These are phyloP conservation scores for Adansonia digitata DNA, from an alignment of 345 rosid genomes.

Conservation along the genomic window DNA sequence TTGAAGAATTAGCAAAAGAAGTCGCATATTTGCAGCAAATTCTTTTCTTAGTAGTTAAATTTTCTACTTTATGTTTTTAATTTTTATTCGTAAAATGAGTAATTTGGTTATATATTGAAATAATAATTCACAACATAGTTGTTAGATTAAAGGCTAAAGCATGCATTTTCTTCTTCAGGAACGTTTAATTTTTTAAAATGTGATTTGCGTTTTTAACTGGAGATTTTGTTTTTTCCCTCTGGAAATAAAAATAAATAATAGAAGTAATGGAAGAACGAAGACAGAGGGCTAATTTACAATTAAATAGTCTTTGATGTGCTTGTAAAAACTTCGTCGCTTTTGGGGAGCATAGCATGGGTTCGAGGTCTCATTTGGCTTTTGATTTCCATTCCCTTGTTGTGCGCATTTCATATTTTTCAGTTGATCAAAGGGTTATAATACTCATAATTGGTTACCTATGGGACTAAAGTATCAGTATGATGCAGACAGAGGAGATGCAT, in stretches of 20 bases:
- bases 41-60: not conserved
- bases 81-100: not conserved
- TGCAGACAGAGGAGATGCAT: constrained; percentile 40
- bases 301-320: not conserved
- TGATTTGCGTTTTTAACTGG: not conserved
- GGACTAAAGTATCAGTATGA: not conserved
- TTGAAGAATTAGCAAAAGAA: not conserved
- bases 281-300: not conserved
- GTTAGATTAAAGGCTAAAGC: not conserved
- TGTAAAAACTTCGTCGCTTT: not conserved
- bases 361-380: not conserved
- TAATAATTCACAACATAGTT: not conserved
- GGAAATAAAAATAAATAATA: not conserved
- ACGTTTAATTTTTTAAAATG: not conserved
- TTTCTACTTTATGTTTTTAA: not conserved
- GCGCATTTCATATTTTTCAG: not conserved
- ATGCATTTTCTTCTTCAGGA: not conserved
- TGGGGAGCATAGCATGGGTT: not conserved
- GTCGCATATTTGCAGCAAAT: not conserved
- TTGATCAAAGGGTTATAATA: not conserved
- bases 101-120: not conserved
- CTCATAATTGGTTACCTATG: not conserved
- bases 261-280: not conserved
- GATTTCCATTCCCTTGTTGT: not conserved
- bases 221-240: not conserved